Base-by-base conservation (phyloP, 1,139 yeast genomes). In the Taphrina confusa region DNA sequence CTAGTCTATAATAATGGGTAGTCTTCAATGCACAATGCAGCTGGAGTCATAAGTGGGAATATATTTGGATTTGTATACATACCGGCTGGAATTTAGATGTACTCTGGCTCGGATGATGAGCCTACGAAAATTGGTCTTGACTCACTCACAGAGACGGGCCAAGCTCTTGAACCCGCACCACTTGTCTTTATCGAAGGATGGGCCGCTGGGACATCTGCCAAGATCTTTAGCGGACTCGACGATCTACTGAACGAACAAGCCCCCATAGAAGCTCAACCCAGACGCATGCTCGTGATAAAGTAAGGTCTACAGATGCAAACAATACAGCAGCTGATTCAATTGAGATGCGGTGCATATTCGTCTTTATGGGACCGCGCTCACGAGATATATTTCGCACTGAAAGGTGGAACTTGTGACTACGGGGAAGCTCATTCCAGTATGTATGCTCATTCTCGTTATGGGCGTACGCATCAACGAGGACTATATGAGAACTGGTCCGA, bases 171-270 rank as follows among this genome's bases (percentile, higher is more conserved):
- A 28, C 58, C 58, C 20, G 34, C 16, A 9, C 58, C 58, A 14
- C 36, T 54, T n/a, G 58, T 54, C 23, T 54, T 54, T 34, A 46
- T 54, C 3, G 58, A 54, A 27, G 58, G 58, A 2, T 54, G 58
- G 58, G 58, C 58, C 5, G 58, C 58, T 1, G 58, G 58, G 31
- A 54, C 58, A 4, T 34, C 58, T 14, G 58, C 58, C 51, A 44
- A 42, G 51, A 54, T 54, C 45, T 54, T 54, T 27, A 27, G 31
- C n/a, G 58, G 58, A 9, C 51, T 54, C 9, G 58, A 54, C 16
- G 36, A 25, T 1, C 20, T 54, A 18, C 34, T 54, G 33, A 54
- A 54, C 33, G 45, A 54, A 27, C 27, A 31, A 16, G 20, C 11
- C 18, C 16, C 49, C 1, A 39, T 12, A 16, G 49, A 33, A 8